Base-by-base conservation (phyloP, 176 grass and related monocot species). In the Carex scoparia region DNA sequence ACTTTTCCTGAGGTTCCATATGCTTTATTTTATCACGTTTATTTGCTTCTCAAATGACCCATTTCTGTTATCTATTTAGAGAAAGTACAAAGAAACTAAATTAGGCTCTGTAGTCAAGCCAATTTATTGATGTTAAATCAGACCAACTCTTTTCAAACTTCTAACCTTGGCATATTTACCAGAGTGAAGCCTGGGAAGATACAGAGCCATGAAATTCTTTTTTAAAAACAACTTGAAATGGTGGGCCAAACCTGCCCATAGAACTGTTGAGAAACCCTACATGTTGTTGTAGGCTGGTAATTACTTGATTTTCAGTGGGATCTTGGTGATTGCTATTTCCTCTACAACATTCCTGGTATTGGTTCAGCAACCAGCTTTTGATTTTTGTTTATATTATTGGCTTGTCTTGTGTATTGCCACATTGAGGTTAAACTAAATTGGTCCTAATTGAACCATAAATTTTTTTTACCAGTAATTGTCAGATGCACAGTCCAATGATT, bases 1-100 rank as follows among this genome's bases (percentile, higher is more conserved):
- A 90, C 89, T 81, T 98, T 98, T 83, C 95, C 93, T 40, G 93
- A 94, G 93, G 95, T 98, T 55, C 48, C 11, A 28, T 51, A 51
- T 55, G 1, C 27, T 77, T 32, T 27, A 32, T 32, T 12, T 77
- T 56, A 32, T 15, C 1, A 2, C 42, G 10, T 30, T 54, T 40
- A 38, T n/a, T 69, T 75, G 18, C 10, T 75, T 75, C 46, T 75
- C 40, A 75, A 28, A 28, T 54, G 15, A 14, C 44, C 15, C 71
- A 53, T 53, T 54, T 53, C 23, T 70, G 35, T 75, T 54, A 54
- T 30, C 10, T 30, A 53, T 75, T 28, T 1, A 28, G 71, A 18
- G 71, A 54, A 75, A 30, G 46, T 27, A 51, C n/a, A 74, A 9
- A 75, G 54, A 13, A 51, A 23, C 48, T 13, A 76, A 30, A 76